A percentile compares a stretch with the other conserved stretches of the same genome.
Conservation (phyloP, 495 filamentous ascomycete species). For the Tetracladium setigerum region DNA sequence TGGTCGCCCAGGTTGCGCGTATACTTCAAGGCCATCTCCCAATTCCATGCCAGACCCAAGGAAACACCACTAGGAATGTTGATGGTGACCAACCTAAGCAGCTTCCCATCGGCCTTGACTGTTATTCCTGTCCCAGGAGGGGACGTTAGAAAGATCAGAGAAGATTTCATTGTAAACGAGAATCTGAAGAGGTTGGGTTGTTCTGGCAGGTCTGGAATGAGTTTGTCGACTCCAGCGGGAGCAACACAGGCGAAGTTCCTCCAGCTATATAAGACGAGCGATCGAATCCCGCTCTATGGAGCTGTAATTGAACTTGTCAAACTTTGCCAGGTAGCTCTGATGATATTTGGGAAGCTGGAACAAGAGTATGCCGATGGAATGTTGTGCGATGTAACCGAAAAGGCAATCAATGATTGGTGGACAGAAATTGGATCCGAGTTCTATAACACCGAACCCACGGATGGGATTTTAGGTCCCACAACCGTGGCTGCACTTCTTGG, state of each 20-base stretch:
- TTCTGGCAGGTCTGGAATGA: constrained; percentile 80
- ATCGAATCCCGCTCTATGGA: constrained; percentile 64
- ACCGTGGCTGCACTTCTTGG: constrained; percentile 86
- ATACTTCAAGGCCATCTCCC: constrained; percentile 80
- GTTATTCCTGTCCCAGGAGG: constrained; percentile 85
- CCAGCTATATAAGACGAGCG: constrained; percentile 80
- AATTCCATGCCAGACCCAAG: constrained; percentile 74
- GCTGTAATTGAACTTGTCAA: constrained; percentile 87
- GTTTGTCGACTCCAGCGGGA: constrained; percentile 61
- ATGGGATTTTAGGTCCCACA: constrained; percentile 86
- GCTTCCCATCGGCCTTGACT: constrained; percentile 81
- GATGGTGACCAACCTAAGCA: constrained; percentile 89
- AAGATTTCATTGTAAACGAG: constrained; percentile 91
- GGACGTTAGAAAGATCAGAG: constrained; percentile 70
- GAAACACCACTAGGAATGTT: constrained; percentile 78
- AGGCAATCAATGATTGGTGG: constrained; percentile 93
- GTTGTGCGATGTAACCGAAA: constrained; percentile 88
- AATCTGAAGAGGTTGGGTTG: constrained; percentile 88
- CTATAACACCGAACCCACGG: constrained; percentile 84
- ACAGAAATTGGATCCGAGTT: constrained; percentile 83
- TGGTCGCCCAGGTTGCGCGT: constrained; percentile 75
- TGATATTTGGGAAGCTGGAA: constrained; percentile 79
- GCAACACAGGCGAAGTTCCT: constrained; percentile 88
- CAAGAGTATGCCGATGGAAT: constrained; percentile 89
- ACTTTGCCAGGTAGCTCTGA: constrained; percentile 81